Base-by-base conservation (phyloP, 176 grass and related monocot species). In the Aegilops longissima region DNA sequence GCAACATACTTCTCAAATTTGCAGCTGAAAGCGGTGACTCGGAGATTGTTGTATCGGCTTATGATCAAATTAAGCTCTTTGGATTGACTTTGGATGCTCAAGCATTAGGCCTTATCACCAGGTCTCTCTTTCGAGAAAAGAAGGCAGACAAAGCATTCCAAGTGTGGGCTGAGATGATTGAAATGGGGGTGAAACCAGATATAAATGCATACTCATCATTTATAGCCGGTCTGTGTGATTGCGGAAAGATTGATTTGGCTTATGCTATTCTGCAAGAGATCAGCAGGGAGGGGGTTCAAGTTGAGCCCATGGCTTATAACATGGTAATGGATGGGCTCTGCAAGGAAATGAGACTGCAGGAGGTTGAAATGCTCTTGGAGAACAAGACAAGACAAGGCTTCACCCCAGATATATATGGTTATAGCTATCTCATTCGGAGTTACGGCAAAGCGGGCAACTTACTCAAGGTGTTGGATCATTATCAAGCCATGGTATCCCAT, bases 321-420 rank as follows among this genome's bases (percentile, higher is more conserved):
- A 92, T 87, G 83, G 76, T 98, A 66, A 92, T 98, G 70, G 71
- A 73, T 91, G 85, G 89, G 31, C 86, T 98, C 33, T 98, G 85
- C 93, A 90, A 95, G 80, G 89, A 92, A 73, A 90, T 73, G 70
- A 93, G 65, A 90, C 23, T 95, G 67, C 76, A 87, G 16, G 86
- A 92, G 80, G 95, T 83, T 78, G 93, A 93, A 90, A 81, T 93
- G 20, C 87, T 98, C 87, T 88, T 95, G 79, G 83, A 93, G 82
- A 86, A 35, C 33, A 95, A 90, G 89, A 9, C 33, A 2, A 86
- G 72, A 42, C 77, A 77, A 83, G 89, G 87, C 20, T 70, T 82
- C 23, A 4, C 9, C 23, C 80, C 83, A 7, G 87, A 95, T 83
- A 12, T 80, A 54, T 95, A 88, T 86, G 67, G 91, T 63, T 95